These are phyloP conservation scores for Cardamine occulta DNA, from an alignment of 345 rosid species.

Conservation along the genomic window DNA sequence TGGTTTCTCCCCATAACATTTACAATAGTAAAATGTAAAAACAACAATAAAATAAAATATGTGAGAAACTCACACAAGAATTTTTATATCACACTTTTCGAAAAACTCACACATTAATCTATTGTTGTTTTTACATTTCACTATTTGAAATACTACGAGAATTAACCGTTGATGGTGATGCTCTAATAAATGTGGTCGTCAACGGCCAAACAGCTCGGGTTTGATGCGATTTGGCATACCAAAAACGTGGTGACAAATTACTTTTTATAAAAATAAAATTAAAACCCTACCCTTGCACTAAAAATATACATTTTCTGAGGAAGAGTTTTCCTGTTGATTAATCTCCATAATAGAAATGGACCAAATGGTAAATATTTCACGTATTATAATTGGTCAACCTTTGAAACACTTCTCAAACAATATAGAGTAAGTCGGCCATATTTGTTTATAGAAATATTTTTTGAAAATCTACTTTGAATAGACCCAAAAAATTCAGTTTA, in stretches of 20 bases:
- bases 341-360: neutral
- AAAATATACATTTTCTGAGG: no score
- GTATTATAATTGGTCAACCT: neutral
- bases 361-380: neutral
- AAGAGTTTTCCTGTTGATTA: neutral
- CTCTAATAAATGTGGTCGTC: neutral
- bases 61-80: no score
- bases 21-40: no score
- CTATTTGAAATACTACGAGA: no score
- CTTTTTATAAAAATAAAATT: neutral
- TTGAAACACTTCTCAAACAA: neutral
- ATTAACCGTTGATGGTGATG: no score
- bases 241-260: neutral
- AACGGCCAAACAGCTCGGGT: neutral
- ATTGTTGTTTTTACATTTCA: no score
- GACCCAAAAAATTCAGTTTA: neutral
- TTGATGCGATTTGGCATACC: neutral
- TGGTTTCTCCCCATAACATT: no score
- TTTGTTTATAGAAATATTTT: neutral
- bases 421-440: neutral
- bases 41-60: no score
- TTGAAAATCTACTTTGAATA: neutral
- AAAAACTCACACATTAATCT: no score
- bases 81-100: no score
- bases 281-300: no score